A percentile compares a stretch with the other conserved stretches of the same genome.
Evolutionary conservation across 2,329 filamentous ascomycete species (phyloP).

Genomic region (Aspergillus sp.): DNA sequence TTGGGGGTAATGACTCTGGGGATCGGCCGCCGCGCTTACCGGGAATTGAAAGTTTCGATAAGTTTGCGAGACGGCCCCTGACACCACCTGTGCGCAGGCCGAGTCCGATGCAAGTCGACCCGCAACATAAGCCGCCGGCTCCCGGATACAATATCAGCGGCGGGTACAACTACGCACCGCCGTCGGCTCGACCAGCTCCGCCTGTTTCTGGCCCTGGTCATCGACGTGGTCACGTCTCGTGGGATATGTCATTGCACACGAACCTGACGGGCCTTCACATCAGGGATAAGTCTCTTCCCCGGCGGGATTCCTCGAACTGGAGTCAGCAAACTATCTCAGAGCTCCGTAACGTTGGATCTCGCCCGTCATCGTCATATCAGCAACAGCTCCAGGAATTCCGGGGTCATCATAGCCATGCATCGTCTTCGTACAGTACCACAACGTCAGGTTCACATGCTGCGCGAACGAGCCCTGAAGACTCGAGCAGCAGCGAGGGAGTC

Average conservation of each 20-base stretch:
- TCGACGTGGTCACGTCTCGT: slow-evolving; percentile 48
- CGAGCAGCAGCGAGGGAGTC: slow-evolving; percentile 50
- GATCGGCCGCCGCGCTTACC: slow-evolving; percentile 70
- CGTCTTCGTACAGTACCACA: slow-evolving; percentile 22
- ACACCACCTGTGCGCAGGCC: slow-evolving; percentile 65
- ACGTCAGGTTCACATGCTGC: slow-evolving; percentile 31
- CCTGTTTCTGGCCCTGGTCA: slow-evolving; percentile 47
- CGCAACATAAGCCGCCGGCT: slow-evolving; percentile 41
- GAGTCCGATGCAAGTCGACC: slow-evolving; percentile 77
- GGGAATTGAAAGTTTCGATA: slow-evolving; percentile 89
- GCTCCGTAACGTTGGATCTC: slow-evolving; percentile 39
- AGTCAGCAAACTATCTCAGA: slow-evolving; percentile 46
- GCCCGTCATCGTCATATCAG: slow-evolving; percentile 36
- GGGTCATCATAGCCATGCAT: slow-evolving; percentile 25
- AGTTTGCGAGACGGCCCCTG: slow-evolving; percentile 60
- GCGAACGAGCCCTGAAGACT: slow-evolving; percentile 49
- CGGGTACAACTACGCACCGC: slow-evolving; percentile 36
- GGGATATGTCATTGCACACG: slow-evolving; percentile 48
- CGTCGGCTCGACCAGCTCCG: slow-evolving; percentile 38
- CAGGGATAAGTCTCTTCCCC: slow-evolving; percentile 34
- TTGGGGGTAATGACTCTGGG: slow-evolving; percentile 53
- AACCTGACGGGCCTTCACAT: slow-evolving; percentile 47
- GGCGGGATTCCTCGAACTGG: slow-evolving; percentile 43
- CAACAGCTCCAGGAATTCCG: slow-evolving; percentile 30
- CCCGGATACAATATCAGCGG: slow-evolving; percentile 31